A percentile compares a stretch with the other conserved stretches of the same genome.
These are phyloP conservation scores for Kwoniella europaea DNA, from an alignment of 768 basidiomycete species.

Conservation along the genomic window DNA sequence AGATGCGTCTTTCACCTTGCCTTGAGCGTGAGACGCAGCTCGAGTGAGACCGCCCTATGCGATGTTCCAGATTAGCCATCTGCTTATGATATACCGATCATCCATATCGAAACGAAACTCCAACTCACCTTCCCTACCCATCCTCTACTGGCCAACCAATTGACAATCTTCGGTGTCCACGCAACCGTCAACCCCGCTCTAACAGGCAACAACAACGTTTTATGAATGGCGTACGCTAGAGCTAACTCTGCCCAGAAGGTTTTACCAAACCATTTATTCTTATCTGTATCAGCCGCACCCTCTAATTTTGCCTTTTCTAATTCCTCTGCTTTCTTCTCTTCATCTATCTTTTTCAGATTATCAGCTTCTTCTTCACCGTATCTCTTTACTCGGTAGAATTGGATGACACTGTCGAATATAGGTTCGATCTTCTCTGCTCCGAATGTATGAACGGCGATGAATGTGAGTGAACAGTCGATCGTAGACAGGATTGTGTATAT, in stretches of 20 bases:
- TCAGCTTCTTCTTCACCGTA: conserved; percentile 41
- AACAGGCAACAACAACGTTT: conserved; percentile 86
- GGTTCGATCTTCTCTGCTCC: conserved; percentile 88
- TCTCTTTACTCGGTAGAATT: conserved; percentile 49
- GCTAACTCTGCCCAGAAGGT: conserved; percentile 89
- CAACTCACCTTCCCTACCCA: conserved; percentile 66
- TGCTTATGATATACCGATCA: not conserved
- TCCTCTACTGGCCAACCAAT: conserved; percentile 77
- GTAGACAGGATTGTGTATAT: conserved; percentile 77
- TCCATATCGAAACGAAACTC: not conserved
- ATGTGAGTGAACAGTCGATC: conserved; percentile 83
- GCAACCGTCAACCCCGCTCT: conserved; percentile 86
- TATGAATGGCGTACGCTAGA: conserved; percentile 93
- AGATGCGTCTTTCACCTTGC: conserved; percentile 32
- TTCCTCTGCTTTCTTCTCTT: conserved; percentile 29
- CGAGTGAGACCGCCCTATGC: no score
- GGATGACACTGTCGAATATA: conserved; percentile 61
- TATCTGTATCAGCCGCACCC: conserved; percentile 7
- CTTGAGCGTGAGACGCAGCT: not conserved
- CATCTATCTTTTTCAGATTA: conserved; percentile 29
- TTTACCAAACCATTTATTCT: conserved; percentile 58
- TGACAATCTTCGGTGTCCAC: conserved; percentile 81
- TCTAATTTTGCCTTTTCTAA: not conserved
- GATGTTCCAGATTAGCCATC: not conserved
- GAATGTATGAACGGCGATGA: conserved; percentile 79